Evolutionary conservation across 768 basidiomycete genomes (phyloP).

Genomic region (Lyophyllum decastes): DNA sequence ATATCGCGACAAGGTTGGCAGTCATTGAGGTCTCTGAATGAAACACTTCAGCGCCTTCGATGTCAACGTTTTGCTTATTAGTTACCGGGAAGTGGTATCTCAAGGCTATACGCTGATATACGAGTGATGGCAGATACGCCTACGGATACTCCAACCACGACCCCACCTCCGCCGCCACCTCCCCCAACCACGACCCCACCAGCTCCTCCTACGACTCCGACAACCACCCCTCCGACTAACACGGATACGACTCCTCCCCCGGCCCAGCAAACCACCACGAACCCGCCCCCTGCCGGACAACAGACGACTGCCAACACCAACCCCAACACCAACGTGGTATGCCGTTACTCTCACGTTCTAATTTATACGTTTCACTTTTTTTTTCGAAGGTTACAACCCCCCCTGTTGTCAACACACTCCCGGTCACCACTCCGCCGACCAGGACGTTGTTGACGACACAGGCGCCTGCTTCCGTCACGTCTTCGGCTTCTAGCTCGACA

Average conservation of each 20-base stretch:
- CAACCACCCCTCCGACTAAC: neutral
- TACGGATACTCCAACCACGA: neutral
- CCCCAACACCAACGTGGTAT: neutral
- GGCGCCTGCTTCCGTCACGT: conserved; percentile 5
- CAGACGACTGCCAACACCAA: neutral
- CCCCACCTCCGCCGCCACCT: neutral
- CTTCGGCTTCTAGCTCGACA: conserved; percentile 19
- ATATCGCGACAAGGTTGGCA: neutral
- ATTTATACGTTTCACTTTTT: neutral
- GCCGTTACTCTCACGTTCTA: neutral
- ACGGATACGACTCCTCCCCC: neutral
- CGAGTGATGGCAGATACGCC: neutral
- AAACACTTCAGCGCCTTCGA: no score
- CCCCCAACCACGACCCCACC: neutral
- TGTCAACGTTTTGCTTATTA: no score
- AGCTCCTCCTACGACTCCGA: neutral
- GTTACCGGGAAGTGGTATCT: neutral
- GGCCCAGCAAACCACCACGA: neutral
- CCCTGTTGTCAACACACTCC: neutral
- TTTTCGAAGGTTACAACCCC: conserved; percentile 6
- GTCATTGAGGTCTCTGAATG: neutral
- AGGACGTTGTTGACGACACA: neutral
- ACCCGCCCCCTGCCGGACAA: neutral
- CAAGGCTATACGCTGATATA: neutral
- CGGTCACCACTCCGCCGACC: neutral